Evolutionary conservation across 2,329 filamentous ascomycete genomes (phyloP).

Genomic region (Cordyceps militaris): DNA sequence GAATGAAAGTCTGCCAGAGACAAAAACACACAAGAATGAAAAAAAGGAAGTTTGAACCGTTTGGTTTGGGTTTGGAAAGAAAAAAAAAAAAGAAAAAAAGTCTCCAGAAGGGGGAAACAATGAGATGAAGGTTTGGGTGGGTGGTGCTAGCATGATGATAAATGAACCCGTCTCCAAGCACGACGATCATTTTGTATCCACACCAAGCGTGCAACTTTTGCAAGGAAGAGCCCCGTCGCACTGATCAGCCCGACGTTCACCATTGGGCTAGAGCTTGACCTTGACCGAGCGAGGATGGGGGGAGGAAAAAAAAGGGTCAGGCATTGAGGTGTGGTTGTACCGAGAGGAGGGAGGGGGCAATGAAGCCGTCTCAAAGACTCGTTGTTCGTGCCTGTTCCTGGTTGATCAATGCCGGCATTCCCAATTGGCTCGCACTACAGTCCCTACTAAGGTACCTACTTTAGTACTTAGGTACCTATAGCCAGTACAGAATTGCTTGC

Average conservation of each 20-base stretch:
- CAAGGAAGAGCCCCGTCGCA: conserved; percentile 8
- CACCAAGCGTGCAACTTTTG: background rate
- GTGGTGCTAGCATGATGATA: conserved; percentile 8
- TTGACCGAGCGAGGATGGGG: background rate
- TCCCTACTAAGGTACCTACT: no score
- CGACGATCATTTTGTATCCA: conserved; percentile 12
- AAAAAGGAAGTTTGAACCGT: background rate
- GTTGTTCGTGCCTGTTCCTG: no score
- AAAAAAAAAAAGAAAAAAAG: background rate
- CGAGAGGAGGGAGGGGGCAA: background rate
- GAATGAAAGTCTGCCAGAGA: background rate
- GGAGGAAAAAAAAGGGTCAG: background rate
- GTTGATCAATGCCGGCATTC: no score
- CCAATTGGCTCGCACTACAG: no score
- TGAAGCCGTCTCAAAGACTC: no score
- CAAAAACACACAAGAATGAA: background rate
- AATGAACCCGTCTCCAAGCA: conserved; percentile 5
- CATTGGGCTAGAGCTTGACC: conserved; percentile 3
- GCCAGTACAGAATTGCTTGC: no score
- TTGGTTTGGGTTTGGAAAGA: background rate
- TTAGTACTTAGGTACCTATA: no score
- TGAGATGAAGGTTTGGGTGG: background rate
- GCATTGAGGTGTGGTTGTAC: background rate
- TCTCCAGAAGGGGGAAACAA: background rate
- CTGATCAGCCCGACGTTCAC: conserved; percentile 10